Conservation (phyloP, 805 yeast genomes). For the Kluyveromyces wickerhamii region DNA sequence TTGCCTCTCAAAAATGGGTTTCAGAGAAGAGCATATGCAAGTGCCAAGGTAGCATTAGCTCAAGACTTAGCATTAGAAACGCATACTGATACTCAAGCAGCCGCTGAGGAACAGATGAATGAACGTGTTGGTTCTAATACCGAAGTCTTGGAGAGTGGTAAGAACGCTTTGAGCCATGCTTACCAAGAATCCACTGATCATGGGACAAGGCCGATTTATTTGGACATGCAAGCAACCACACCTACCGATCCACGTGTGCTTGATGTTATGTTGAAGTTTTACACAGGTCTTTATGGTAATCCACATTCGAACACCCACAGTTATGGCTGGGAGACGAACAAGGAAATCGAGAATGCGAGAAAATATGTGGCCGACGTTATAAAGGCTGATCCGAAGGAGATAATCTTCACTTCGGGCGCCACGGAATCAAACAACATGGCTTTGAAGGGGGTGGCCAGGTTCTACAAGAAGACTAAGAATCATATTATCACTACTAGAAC, state of each 20-base stretch:
- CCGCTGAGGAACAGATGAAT: slow-evolving; percentile 25
- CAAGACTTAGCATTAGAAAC: slow-evolving; percentile 24
- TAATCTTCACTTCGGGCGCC: slow-evolving; percentile 95
- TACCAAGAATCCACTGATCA: slow-evolving; percentile 34
- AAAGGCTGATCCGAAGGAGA: slow-evolving; percentile 93
- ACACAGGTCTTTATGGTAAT: slow-evolving; percentile 92
- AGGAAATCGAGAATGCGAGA: slow-evolving; percentile 83
- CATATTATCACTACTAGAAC: slow-evolving; percentile 95
- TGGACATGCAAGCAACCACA: slow-evolving; percentile 98
- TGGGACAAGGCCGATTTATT: slow-evolving; percentile 85
- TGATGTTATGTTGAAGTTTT: slow-evolving; percentile 77
- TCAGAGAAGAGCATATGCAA: slow-evolving; percentile 13
- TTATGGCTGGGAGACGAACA: slow-evolving; percentile 98
- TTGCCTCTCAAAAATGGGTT: no score
- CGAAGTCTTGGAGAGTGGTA: slow-evolving; percentile 20
- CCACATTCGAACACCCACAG: slow-evolving; percentile 97
- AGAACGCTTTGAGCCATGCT: slow-evolving; percentile 32
- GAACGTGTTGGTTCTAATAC: slow-evolving; percentile 16
- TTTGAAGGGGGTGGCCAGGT: slow-evolving; percentile 90
- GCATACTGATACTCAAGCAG: slow-evolving; percentile 28
- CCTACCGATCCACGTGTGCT: slow-evolving; percentile 96
- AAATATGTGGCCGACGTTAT: slow-evolving; percentile 73
- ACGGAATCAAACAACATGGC: slow-evolving; percentile 96
- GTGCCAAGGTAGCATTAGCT: slow-evolving; percentile 21
- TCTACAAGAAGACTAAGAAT: slow-evolving; percentile 80